These are phyloP conservation scores for Ceratobasidium sp. DNA, from an alignment of 1,284 basidiomycete species.

Conservation along the genomic window DNA sequence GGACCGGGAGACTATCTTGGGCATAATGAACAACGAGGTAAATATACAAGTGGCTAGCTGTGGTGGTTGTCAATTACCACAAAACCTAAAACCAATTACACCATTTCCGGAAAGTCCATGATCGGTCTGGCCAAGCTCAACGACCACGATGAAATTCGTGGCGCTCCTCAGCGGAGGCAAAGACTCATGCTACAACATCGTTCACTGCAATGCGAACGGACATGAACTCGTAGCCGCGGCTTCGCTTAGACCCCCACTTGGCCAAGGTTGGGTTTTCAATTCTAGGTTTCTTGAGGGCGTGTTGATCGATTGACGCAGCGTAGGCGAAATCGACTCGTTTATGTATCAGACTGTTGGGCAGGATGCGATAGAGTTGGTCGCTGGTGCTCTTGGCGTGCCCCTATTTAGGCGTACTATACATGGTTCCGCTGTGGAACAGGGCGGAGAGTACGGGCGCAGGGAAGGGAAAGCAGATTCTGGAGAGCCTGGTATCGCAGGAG, in stretches of 20 bases:
- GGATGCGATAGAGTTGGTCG: constrained; percentile 89
- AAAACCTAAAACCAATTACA: constrained; percentile 25
- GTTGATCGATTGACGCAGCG: constrained; percentile 21
- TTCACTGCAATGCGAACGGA: constrained; percentile 88
- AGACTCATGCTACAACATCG: constrained; percentile 96
- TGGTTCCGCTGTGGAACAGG: constrained; percentile 84
- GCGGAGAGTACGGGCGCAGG: constrained; percentile 84
- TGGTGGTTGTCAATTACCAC: constrained; percentile 10
- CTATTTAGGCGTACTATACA: constrained; percentile 84
- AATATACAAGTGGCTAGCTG: constrained; percentile 16
- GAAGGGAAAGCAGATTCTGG: constrained; percentile 53
- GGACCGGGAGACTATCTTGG: constrained; percentile 78
- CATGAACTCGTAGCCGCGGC: constrained; percentile 92
- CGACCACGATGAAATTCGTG: constrained; percentile 85
- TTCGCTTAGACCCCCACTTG: constrained; percentile 83
- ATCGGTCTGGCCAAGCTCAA: neutral
- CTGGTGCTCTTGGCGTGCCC: constrained; percentile 86
- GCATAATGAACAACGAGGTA: constrained; percentile 42
- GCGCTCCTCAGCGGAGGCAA: constrained; percentile 97
- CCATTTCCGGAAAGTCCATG: neutral
- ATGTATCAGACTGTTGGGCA: constrained; percentile 99
- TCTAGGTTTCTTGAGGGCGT: neutral
- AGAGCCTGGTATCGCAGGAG: constrained; percentile 68
- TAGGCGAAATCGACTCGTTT: constrained; percentile 99
- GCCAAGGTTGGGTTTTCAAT: constrained; percentile 72